Evolutionary conservation across 2,329 filamentous ascomycete species (phyloP).

Genomic region (Capronia epimyces): DNA sequence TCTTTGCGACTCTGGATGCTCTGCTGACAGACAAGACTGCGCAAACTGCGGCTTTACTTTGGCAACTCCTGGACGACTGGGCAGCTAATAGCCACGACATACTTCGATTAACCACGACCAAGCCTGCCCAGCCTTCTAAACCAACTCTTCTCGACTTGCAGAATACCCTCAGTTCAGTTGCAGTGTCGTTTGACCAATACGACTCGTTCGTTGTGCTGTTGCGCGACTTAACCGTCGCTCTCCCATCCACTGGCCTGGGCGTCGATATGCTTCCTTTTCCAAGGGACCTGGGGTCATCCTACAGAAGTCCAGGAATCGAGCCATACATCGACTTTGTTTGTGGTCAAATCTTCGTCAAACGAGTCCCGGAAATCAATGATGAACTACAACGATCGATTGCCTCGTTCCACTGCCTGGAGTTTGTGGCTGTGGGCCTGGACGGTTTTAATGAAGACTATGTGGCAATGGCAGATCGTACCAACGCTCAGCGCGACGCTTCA

Average conservation of each 20-base stretch:
- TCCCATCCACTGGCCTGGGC: constrained; percentile 36
- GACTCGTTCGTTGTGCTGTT: constrained; percentile 78
- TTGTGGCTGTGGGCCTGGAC: constrained; percentile 69
- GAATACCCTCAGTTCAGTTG: constrained; percentile 66
- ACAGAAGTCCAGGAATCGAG: constrained; percentile 79
- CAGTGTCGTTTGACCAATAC: constrained; percentile 75
- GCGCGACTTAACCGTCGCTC: constrained; percentile 63
- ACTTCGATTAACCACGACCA: constrained; percentile 9
- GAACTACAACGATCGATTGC: constrained; percentile 66
- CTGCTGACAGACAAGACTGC: constrained; percentile 69
- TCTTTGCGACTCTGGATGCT: constrained; percentile 71
- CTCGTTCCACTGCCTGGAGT: constrained; percentile 74
- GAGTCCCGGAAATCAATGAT: constrained; percentile 60
- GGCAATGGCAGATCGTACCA: constrained; percentile 20
- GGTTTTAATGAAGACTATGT: constrained; percentile 95
- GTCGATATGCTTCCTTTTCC: constrained; percentile 77
- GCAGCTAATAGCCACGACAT: constrained; percentile 24
- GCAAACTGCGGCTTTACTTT: constrained; percentile 56
- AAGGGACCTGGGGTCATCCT: constrained; percentile 71
- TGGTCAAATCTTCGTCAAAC: constrained; percentile 67
- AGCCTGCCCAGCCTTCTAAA: constrained; percentile 24
- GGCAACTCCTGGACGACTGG: constrained; percentile 46
- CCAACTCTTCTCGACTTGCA: constrained; percentile 47
- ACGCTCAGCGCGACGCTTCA: constrained; percentile 5
- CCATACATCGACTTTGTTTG: constrained; percentile 88